Evolutionary conservation across 495 filamentous ascomycete species (phyloP).

Genomic region (Penicillium coprophilum): DNA sequence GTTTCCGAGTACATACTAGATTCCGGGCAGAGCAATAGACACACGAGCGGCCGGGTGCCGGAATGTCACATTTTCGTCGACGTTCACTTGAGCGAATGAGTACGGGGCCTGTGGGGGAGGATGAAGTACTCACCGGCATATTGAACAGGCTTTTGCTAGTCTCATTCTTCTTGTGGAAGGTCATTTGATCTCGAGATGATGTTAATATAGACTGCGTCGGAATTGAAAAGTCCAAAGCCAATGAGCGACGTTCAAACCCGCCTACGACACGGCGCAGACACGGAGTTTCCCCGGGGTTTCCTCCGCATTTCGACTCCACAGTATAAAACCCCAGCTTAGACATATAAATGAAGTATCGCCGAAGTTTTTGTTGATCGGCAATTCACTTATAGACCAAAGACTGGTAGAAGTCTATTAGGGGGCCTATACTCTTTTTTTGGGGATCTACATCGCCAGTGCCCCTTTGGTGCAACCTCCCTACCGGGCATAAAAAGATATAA

Average conservation of each 20-base stretch:
- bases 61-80: constrained; percentile 18
- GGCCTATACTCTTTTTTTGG: background rate
- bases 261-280: constrained; percentile 17
- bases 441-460: background rate
- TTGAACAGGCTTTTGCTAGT: constrained; percentile 22
- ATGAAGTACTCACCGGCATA: constrained; percentile 15
- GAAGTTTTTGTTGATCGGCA: constrained; percentile 3
- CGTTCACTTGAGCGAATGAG: constrained; percentile 12
- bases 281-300: constrained; percentile 14
- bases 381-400: background rate
- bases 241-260: constrained; percentile 23
- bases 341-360: background rate
- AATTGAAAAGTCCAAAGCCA: constrained; percentile 9
- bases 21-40: constrained; percentile 12
- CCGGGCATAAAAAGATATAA: background rate
- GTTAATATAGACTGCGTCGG: constrained; percentile 9
- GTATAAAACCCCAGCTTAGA: constrained; percentile 4
- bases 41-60: constrained; percentile 15
- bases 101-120: background rate
- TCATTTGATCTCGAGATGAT: too few species aligned
- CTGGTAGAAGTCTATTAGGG: background rate
- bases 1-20: constrained; percentile 6
- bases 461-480: background rate
- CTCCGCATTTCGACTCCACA: constrained; percentile 8
- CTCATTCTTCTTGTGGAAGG: constrained; percentile 11